phyloP scores from a whole-genome alignment of 164 flowering plant species.

The Magnolia officinalis region DNA sequence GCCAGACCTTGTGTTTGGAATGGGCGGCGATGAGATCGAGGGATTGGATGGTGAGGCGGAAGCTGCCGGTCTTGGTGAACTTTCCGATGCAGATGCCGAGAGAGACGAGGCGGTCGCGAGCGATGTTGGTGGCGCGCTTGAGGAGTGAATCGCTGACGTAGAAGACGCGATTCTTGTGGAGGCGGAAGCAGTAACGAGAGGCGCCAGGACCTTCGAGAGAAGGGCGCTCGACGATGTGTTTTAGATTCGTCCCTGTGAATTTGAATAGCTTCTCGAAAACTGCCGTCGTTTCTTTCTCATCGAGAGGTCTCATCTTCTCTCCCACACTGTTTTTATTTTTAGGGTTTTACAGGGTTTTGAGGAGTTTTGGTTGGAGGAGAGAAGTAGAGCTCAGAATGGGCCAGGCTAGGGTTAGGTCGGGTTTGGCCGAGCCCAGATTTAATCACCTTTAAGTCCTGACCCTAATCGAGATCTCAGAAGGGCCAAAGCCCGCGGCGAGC shows the following conservation, averaged over 20 bases:
- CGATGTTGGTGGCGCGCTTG: constrained; percentile 60
- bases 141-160: constrained; percentile 57
- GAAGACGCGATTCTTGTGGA: constrained; percentile 56
- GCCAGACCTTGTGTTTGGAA: constrained; percentile 90
- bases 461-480: too few relatives aligned
- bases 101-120: constrained; percentile 41
- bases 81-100: constrained; percentile 64
- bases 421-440: too few relatives aligned
- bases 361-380: neutral
- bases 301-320: constrained; percentile 50
- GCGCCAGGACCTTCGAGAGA: constrained; percentile 46
- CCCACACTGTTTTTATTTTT: neutral
- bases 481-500: too few relatives aligned
- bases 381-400: neutral
- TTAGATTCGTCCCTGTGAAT: constrained; percentile 64
- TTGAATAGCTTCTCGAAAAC: constrained; percentile 71
- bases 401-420: neutral
- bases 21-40: constrained; percentile 60
- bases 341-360: neutral
- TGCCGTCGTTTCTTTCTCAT: constrained; percentile 55
- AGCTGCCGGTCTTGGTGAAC: constrained; percentile 61
- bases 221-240: constrained; percentile 63
- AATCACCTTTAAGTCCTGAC: too few relatives aligned
- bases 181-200: constrained; percentile 65
- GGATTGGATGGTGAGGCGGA: constrained; percentile 62